Base-by-base conservation (phyloP, 768 basidiomycete genomes). In the Termitomyces sp. region DNA sequence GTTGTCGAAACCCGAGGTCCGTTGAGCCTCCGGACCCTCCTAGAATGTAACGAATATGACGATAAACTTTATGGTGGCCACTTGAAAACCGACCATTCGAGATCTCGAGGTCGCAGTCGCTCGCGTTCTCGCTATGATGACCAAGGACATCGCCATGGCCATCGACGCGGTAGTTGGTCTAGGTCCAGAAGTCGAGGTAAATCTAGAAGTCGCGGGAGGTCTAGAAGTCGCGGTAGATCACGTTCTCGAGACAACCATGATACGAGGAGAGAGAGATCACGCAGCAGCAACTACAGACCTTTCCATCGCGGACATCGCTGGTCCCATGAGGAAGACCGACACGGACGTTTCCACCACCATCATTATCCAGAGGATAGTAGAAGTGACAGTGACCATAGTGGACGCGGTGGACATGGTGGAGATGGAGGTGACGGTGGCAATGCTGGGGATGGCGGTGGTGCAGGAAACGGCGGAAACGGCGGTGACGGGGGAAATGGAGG, bases 21-120 rank as follows among this genome's bases (percentile, higher is more conserved):
- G 6, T 32, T 57, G 43, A 60, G 50, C 35, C 55, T 63, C 38
- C 35, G 50, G 14, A 50, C 30, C 30, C 54, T 63, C 16, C 61
- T 63, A 28, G 61, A 59, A 28, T 63, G 62, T 43, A 54, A 56
- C 10, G 50, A 60, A 9, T 28, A 53, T 45, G 30, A 52, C 18
- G n/a, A 55, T n/a, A n/a, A 36, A 32, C 20, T 28, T 22, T 20
- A 28, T 33, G 10, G 35, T 26, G 20, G 35, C 18, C 40, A 50
- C 16, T 18, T 40, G 26, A 35, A 33, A 44, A 44, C 32, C 24
- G 30, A 43, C 28, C n/a, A 45, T 46, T 59, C 58, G 24, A 46
- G 30, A 26, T 61, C 47, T 50, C 54, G 53, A 54, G 33, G 43
- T 46, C 50, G 51, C 16, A 46, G 33, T 53, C 35, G 44, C 45